Evolutionary conservation across 2,329 filamentous ascomycete species (phyloP).

Genomic region (Colletotrichum incanum): DNA sequence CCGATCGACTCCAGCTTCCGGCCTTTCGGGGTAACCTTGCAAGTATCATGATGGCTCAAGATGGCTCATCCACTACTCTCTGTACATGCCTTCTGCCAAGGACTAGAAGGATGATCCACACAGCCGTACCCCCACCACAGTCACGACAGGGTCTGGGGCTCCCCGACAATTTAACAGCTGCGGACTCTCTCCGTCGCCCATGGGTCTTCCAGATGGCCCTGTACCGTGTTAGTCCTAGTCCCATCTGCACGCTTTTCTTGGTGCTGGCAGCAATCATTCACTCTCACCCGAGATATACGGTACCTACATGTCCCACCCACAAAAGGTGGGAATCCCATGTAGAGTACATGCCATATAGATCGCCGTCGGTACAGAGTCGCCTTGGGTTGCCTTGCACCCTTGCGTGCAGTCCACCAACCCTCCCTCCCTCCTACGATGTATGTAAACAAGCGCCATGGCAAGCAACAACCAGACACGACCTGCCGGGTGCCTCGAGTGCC

Average conservation of each 20-base stretch:
- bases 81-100: conserved; percentile 1
- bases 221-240: not conserved
- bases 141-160: conserved; percentile 17
- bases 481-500: conserved; percentile 10
- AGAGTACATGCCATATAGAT: not conserved
- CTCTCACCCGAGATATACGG: conserved; percentile 15
- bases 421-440: too few species aligned
- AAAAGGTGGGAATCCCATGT: conserved; percentile 10
- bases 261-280: not conserved
- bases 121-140: conserved; percentile 29
- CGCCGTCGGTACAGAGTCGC: not conserved
- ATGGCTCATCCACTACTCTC: conserved; percentile 35
- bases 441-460: not conserved
- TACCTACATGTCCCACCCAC: conserved; percentile 30
- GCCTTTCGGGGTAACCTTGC: conserved; percentile 16
- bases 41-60: conserved; percentile 28
- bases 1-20: not conserved
- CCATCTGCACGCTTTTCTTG: conserved; percentile 6
- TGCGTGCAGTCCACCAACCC: conserved; percentile 9
- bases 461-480: not conserved
- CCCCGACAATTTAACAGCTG: conserved; percentile 28
- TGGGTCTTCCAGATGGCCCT: not conserved
- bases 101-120: conserved; percentile 32
- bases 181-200: conserved; percentile 18
- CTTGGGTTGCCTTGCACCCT: not conserved